A percentile compares a stretch with the other conserved stretches of the same genome.
These are phyloP conservation scores for Botryotinia calthae DNA, from an alignment of 2,329 filamentous ascomycete genomes.

Conservation along the genomic window DNA sequence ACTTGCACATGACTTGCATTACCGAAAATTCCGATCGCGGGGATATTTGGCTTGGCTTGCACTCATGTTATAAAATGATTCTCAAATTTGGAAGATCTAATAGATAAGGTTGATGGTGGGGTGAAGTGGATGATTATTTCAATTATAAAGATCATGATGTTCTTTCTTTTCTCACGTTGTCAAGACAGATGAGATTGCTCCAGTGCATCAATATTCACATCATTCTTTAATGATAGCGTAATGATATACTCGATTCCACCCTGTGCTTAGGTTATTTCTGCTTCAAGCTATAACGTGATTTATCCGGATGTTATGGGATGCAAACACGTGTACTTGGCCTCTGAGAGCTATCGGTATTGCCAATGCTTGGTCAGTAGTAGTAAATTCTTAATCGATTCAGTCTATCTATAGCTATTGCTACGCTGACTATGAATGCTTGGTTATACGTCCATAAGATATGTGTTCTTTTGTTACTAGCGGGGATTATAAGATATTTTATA, in stretches of 20 bases:
- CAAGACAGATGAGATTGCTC: not conserved
- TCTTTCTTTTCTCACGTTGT: not conserved
- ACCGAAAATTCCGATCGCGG: not conserved
- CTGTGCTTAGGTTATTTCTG: not conserved
- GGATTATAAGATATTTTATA: not conserved
- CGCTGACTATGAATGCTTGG: too few species aligned
- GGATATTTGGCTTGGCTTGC: not conserved
- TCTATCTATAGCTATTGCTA: not conserved
- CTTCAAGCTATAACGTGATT: not conserved
- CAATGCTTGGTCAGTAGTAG: not conserved
- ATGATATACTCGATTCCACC: not conserved
- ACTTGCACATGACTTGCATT: not conserved
- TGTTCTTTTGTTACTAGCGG: not conserved
- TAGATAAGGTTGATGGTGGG: not conserved
- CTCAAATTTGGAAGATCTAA: not conserved
- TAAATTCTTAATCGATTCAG: too few species aligned
- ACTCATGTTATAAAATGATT: not conserved
- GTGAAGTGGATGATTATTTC: too few species aligned
- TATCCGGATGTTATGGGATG: not conserved
- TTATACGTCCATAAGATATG: not conserved
- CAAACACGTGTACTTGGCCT: not conserved
- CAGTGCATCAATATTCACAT: not conserved
- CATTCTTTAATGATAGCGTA: not conserved
- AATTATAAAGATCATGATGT: not conserved
- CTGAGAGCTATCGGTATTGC: not conserved